Evolutionary conservation across 768 basidiomycete species (phyloP), one percentile per base, ranked within the genome.

Genomic region (Trametes cinnabarina): DNA sequence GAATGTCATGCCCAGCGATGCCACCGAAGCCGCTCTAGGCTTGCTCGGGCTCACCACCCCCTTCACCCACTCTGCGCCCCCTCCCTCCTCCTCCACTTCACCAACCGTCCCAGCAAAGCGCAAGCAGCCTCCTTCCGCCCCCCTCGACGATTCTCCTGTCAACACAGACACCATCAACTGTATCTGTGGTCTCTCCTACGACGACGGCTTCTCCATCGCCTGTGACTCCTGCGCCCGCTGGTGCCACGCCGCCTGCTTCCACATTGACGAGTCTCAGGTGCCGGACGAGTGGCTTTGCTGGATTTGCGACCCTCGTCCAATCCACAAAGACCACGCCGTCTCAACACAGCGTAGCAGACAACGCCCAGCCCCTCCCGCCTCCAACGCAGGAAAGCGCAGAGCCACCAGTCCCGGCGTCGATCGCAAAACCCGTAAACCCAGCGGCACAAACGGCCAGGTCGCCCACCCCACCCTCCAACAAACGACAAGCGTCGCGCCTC

Each of bases 191-290:
- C 81, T 82, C 59, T 73, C 78, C 44, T 79, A 84, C 66, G 92
- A 92, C 72, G 91, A 92, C 69, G 92, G 92, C 20, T 90, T 88
- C 70, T 87, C 85, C 10, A 90, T 94, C 61, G 89, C 87, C 10
- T 95, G 93, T 73, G 93, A 94, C 70, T 69, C 75, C 47, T 95
- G 93, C 68, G 81, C 79, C 20, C 81, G 87, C 37, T 94, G 93
- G 92, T 88, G 87, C 64, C 93, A 95, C 73, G 85, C 82, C 7
- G 85, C 83, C 8, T 94, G 94, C 72, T 89, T 88, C 63, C 81
- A 76, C 46, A 85, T 89, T 60, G 73, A 76, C 12, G 72, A 79
- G 51, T 80, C 77, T 64, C 63, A 72, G 42, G 86, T 90, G 0
- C 88, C 89, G 1, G 90, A 93, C 46, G 82, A 86, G 55, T 94